A percentile compares a stretch with the other conserved stretches of the same genome.
These are phyloP conservation scores for Orbilia blumenaviensis DNA, from an alignment of 2,329 filamentous ascomycete species.

Conservation along the genomic window DNA sequence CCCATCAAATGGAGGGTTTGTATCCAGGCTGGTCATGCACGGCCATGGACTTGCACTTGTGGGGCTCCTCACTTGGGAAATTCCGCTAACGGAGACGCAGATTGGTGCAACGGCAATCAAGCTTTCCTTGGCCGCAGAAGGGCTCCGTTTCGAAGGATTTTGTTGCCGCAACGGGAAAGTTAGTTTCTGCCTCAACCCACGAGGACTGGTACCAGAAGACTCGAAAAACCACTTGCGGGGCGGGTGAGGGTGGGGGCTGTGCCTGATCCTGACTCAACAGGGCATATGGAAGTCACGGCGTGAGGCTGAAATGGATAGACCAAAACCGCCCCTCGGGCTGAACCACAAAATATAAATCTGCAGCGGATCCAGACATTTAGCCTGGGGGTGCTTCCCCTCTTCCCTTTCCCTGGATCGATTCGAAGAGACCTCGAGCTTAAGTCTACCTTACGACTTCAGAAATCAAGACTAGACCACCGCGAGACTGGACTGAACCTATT, in stretches of 20 bases:
- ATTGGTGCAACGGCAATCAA: slow-evolving; percentile 6
- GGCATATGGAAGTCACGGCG: not conserved
- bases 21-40: no score
- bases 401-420: no score
- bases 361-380: no score
- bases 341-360: no score
- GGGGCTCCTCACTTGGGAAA: not conserved
- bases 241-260: not conserved
- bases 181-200: not conserved
- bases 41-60: no score
- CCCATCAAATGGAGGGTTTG: no score
- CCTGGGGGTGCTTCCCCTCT: not conserved
- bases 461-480: no score
- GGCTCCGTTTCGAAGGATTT: slow-evolving; percentile 5
- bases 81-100: not conserved
- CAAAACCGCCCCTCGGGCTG: no score
- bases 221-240: no score
- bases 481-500: no score
- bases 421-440: no score
- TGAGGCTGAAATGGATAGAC: not conserved
- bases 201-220: not conserved
- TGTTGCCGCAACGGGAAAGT: not conserved
- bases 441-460: no score
- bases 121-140: slow-evolving; percentile 19
- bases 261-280: slow-evolving; percentile 4